These are phyloP conservation scores for Phytopythium delawarense DNA, from an alignment of 352 stramenopile genomes.

Conservation along the genomic window DNA sequence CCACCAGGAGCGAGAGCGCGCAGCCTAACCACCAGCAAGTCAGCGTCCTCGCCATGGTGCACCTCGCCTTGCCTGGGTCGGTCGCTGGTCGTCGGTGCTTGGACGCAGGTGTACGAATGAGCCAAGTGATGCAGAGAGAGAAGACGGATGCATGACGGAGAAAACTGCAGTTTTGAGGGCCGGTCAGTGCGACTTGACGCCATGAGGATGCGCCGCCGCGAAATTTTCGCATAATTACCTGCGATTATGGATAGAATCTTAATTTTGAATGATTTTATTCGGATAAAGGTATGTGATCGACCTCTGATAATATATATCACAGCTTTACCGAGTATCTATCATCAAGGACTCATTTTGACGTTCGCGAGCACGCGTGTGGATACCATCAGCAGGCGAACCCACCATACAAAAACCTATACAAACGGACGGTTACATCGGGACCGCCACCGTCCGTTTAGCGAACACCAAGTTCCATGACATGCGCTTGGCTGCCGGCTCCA, in stretches of 20 bases:
- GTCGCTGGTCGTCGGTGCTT: neutral
- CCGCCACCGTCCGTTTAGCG: neutral
- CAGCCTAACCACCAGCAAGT: neutral
- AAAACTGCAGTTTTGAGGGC: constrained; percentile 2
- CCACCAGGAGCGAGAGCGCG: constrained; percentile 3
- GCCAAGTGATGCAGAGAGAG: neutral
- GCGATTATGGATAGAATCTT: too few species aligned
- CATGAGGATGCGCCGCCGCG: neutral
- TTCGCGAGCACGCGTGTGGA: too few species aligned
- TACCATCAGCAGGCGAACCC: neutral
- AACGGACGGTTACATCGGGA: neutral
- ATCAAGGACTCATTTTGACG: too few species aligned
- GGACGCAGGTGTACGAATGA: constrained; percentile 1
- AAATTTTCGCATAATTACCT: constrained; percentile 8
- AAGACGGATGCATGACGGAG: neutral
- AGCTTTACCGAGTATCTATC: too few species aligned
- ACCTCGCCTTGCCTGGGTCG: neutral
- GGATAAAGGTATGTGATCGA: too few species aligned
- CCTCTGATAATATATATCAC: too few species aligned
- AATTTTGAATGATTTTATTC: too few species aligned
- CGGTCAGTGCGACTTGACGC: constrained; percentile 2
- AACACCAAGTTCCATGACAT: neutral
- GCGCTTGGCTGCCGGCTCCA: neutral
- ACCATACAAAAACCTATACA: neutral
- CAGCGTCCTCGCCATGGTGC: neutral